Conservation (phyloP, 192 early-diverging fungal species). For the Backusella tarrabulga region DNA sequence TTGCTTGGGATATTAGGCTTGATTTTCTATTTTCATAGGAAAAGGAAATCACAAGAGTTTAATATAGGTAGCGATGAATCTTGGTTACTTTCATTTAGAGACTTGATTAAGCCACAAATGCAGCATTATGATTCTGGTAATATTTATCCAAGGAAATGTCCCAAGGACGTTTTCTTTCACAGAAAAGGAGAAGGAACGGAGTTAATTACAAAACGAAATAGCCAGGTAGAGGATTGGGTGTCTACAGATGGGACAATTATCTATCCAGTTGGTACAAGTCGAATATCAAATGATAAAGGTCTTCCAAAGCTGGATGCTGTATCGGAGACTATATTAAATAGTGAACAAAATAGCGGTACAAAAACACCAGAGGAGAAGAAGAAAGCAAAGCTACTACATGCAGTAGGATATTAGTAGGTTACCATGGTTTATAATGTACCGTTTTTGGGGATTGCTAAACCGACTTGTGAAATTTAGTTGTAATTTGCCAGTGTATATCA, state of each 20-base stretch:
- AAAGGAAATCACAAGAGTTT: not conserved
- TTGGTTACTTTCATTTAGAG: not conserved
- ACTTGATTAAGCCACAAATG: not conserved
- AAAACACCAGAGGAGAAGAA: not conserved
- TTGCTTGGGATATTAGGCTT: not conserved
- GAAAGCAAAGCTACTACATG: not conserved
- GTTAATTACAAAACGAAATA: not conserved
- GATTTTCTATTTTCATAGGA: not conserved
- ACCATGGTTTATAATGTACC: not conserved
- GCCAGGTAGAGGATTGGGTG: not conserved
- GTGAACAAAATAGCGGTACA: not conserved
- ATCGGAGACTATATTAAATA: not conserved
- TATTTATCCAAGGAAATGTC: not conserved
- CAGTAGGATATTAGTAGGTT: slow-evolving; percentile 13
- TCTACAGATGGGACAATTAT: not conserved
- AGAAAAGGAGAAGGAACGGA: not conserved
- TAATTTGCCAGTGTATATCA: slow-evolving; percentile 26
- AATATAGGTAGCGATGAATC: not conserved
- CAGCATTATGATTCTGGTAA: not conserved
- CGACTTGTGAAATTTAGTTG: slow-evolving; percentile 3
- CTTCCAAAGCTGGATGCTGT: not conserved
- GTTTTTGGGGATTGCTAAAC: not conserved
- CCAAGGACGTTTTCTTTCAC: not conserved
- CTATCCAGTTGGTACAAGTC: not conserved
- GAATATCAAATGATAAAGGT: not conserved